A percentile compares a stretch with the other conserved stretches of the same genome.
These are phyloP conservation scores for Misopates orontium DNA, from an alignment of 257 asterid species.

Conservation along the genomic window DNA sequence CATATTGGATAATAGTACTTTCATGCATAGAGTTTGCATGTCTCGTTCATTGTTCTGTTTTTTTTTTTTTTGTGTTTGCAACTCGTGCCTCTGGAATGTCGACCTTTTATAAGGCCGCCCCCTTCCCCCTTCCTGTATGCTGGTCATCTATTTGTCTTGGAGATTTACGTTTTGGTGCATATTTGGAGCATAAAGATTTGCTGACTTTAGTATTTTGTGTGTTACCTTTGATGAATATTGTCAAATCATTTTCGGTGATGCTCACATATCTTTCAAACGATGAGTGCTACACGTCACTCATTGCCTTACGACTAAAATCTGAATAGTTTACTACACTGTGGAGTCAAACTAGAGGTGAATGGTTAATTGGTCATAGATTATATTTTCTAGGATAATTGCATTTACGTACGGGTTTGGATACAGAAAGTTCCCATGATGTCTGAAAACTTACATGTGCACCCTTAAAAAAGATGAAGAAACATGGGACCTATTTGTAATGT, in stretches of 20 bases:
- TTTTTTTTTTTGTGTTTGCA: constrained; percentile 4
- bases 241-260: background rate
- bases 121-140: background rate
- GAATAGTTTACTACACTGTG: background rate
- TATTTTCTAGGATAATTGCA: too few species aligned
- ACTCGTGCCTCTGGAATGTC: constrained; percentile 14
- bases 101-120: background rate
- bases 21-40: background rate
- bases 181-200: background rate
- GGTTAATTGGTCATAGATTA: constrained; percentile 1
- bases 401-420: background rate
- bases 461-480: background rate
- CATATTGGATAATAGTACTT: constrained; percentile 2
- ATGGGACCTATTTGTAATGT: background rate
- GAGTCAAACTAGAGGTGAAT: background rate
- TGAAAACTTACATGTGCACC: background rate
- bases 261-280: background rate
- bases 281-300: background rate
- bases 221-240: background rate
- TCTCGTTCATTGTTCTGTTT: too few species aligned
- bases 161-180: constrained; percentile 1
- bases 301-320: background rate
- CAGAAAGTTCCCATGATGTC: background rate
- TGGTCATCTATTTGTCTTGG: background rate
- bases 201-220: background rate